phyloP scores from a whole-genome alignment of 169 alveolate species.

The Blepharisma undulans region DNA sequence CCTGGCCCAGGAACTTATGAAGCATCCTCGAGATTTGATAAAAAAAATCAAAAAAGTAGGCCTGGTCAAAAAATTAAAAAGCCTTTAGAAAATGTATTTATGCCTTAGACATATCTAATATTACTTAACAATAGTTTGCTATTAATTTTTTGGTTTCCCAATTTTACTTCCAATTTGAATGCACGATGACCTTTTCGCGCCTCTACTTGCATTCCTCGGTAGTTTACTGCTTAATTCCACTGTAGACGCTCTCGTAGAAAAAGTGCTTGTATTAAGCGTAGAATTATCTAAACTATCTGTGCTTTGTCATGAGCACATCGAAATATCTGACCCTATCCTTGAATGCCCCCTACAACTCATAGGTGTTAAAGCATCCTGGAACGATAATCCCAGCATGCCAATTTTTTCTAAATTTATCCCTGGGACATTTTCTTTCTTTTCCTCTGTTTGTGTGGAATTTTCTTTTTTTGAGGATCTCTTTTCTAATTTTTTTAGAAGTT shows the following conservation, averaged over 20 bases:
- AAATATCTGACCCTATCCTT: not conserved
- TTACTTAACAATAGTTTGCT: not conserved
- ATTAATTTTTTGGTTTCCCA: not conserved
- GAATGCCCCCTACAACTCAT: not conserved
- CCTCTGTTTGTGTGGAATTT: not conserved
- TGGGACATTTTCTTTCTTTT: not conserved
- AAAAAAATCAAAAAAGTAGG: not conserved
- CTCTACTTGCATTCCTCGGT: not conserved
- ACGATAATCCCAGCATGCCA: not conserved
- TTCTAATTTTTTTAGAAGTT: not conserved
- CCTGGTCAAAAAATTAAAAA: not conserved
- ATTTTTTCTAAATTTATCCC: not conserved
- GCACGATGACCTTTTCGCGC: not conserved
- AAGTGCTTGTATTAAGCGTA: not conserved
- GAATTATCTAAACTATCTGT: not conserved
- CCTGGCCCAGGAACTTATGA: conserved; percentile 23
- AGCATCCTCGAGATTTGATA: not conserved
- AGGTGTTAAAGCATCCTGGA: not conserved
- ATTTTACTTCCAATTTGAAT: not conserved
- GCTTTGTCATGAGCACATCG: not conserved
- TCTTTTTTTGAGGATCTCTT: not conserved
- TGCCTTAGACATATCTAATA: not conserved
- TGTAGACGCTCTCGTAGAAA: not conserved
- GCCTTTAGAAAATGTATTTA: not conserved
- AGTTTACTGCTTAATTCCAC: not conserved